Conservation (phyloP, 768 basidiomycete genomes). For the Boletus sp. region DNA sequence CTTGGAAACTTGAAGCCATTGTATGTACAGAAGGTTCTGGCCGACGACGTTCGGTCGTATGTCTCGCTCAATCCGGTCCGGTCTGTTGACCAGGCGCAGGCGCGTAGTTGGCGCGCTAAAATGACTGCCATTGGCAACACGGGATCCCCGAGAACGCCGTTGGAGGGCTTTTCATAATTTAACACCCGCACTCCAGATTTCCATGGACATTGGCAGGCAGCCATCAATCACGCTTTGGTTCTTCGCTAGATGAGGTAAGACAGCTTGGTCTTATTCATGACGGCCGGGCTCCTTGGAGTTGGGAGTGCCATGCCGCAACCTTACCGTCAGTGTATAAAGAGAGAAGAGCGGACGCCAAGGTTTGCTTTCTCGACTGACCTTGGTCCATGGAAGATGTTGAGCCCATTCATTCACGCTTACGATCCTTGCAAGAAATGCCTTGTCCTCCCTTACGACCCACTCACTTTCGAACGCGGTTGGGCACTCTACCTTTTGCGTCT, state of each 20-base stretch:
- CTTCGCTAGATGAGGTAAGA: background rate
- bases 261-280: background rate
- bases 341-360: background rate
- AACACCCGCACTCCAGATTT: constrained; percentile 1
- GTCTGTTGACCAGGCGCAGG: background rate
- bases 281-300: background rate
- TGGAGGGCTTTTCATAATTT: background rate
- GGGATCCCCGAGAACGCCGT: background rate
- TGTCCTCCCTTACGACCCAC: too few relatives aligned
- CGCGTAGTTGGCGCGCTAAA: background rate
- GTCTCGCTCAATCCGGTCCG: too few relatives aligned
- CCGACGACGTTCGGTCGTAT: too few relatives aligned
- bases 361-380: background rate
- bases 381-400: background rate
- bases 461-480: too few relatives aligned
- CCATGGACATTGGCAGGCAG: background rate
- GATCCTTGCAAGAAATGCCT: background rate
- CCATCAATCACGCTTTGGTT: background rate
- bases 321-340: too few relatives aligned
- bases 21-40: too few relatives aligned
- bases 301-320: background rate
- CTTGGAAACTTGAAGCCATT: too few relatives aligned
- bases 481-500: too few relatives aligned
- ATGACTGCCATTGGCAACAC: background rate
- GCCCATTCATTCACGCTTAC: background rate